A percentile compares a stretch with the other conserved stretches of the same genome.
Conservation (phyloP, 495 filamentous ascomycete species). For the Parathielavia appendiculata region DNA sequence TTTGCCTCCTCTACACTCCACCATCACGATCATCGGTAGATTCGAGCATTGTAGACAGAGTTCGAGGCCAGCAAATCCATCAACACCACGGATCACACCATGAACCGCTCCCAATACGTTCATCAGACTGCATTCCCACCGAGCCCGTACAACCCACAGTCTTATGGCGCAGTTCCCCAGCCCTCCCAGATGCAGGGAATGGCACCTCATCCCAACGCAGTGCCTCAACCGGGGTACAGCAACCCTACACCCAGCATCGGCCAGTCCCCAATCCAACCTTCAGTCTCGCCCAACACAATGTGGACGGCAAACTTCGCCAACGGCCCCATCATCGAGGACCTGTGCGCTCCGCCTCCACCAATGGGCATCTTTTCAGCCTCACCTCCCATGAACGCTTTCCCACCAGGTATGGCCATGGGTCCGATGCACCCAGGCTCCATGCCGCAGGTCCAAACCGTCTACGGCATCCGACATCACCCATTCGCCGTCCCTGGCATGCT, state of each 20-base stretch:
- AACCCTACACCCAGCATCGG: conserved; percentile 4
- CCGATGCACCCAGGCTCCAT: conserved; percentile 12
- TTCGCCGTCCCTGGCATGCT: neutral
- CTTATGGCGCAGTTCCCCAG: conserved; percentile 2
- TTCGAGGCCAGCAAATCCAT: neutral
- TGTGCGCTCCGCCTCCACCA: conserved; percentile 16
- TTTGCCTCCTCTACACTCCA: neutral
- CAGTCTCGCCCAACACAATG: conserved; percentile 10
- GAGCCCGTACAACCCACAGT: conserved; percentile 8
- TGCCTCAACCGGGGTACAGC: conserved; percentile 4
- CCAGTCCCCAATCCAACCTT: conserved; percentile 13
- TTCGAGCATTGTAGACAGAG: neutral
- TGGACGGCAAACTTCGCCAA: conserved; percentile 18
- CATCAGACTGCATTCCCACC: conserved; percentile 8
- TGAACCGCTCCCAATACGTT: conserved; percentile 21
- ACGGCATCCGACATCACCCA: conserved; percentile 12
- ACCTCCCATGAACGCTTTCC: conserved; percentile 9
- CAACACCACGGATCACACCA: conserved; percentile 1
- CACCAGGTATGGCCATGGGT: conserved; percentile 3
- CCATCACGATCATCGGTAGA: conserved; percentile 12
- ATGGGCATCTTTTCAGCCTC: conserved; percentile 2
- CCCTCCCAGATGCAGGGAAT: conserved; percentile 10
- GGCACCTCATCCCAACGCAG: conserved; percentile 1
- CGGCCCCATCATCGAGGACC: conserved; percentile 22
- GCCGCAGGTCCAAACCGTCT: conserved; percentile 19